Conservation (phyloP, 257 asterid genomes). For the Gardenia jasminoides region DNA sequence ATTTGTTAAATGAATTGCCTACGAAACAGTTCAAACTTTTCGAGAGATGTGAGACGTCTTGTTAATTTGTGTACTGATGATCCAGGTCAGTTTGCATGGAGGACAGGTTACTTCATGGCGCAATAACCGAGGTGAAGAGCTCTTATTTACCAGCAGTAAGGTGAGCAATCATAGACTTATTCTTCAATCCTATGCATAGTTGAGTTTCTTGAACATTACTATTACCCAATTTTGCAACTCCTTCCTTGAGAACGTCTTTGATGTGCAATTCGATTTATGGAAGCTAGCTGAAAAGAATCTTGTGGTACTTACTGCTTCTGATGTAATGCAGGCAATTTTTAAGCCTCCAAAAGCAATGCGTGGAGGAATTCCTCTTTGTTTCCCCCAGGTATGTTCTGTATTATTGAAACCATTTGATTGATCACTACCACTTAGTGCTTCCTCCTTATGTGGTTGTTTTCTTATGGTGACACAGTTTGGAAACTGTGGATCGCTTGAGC, state of each 20-base stretch:
- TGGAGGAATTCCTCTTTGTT: conserved; percentile 86
- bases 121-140: conserved; percentile 88
- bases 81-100: conserved; percentile 86
- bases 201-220: background rate
- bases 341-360: conserved; percentile 87
- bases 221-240: background rate
- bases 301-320: conserved; percentile 2
- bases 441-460: conserved; percentile 16
- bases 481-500: conserved; percentile 64
- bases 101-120: conserved; percentile 95
- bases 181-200: background rate
- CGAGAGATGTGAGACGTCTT: background rate
- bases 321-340: conserved; percentile 58
- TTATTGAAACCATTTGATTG: background rate
- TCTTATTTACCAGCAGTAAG: conserved; percentile 85
- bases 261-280: background rate
- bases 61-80: conserved; percentile 10
- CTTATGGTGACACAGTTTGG: conserved; percentile 51
- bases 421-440: background rate
- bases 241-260: background rate
- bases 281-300: background rate
- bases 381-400: conserved; percentile 69
- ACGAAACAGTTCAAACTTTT: background rate
- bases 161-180: conserved; percentile 29
- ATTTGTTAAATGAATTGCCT: background rate